Evolutionary conservation across 1,284 basidiomycete species (phyloP).

Genomic region (Marasmius oreades): DNA sequence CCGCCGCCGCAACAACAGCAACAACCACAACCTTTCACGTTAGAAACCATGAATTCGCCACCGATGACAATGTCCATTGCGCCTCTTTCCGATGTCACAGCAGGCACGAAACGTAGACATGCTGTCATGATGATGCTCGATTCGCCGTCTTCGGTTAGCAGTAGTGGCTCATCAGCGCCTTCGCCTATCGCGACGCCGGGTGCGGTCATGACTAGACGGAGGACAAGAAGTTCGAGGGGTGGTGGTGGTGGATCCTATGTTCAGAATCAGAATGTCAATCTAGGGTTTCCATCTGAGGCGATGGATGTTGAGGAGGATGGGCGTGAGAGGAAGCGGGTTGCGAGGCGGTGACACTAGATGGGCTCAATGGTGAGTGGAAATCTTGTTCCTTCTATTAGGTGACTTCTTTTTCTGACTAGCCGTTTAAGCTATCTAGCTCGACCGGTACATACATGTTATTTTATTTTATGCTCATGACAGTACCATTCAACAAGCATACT

Average conservation of each 20-base stretch:
- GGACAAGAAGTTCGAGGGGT: slow-evolving; percentile 40
- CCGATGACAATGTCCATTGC: slow-evolving; percentile 34
- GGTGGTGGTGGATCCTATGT: slow-evolving; percentile 20
- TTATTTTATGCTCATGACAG: too few species aligned
- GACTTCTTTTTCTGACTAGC: too few species aligned
- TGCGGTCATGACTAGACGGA: slow-evolving; percentile 30
- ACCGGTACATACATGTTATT: too few species aligned
- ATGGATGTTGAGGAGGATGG: slow-evolving; percentile 63
- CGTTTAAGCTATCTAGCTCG: too few species aligned
- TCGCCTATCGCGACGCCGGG: slow-evolving; percentile 21
- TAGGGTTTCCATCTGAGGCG: slow-evolving; percentile 33
- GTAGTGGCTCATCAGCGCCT: slow-evolving; percentile 19
- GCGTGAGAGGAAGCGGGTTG: slow-evolving; percentile 53
- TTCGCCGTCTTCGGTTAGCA: slow-evolving; percentile 24
- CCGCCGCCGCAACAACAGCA: too few species aligned
- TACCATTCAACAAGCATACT: too few species aligned
- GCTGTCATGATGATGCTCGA: slow-evolving; percentile 65
- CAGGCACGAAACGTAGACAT: slow-evolving; percentile 48
- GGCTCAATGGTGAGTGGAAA: too few species aligned
- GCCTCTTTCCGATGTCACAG: slow-evolving; percentile 21
- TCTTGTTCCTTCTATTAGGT: too few species aligned
- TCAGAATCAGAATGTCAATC: slow-evolving; percentile 33
- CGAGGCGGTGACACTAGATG: slow-evolving; percentile 39
- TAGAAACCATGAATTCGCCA: slow-evolving; percentile 19
- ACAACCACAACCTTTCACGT: slow-evolving; percentile 15